Conservation (phyloP, 129 eudicot species). For the Saposhnikovia divaricata region DNA sequence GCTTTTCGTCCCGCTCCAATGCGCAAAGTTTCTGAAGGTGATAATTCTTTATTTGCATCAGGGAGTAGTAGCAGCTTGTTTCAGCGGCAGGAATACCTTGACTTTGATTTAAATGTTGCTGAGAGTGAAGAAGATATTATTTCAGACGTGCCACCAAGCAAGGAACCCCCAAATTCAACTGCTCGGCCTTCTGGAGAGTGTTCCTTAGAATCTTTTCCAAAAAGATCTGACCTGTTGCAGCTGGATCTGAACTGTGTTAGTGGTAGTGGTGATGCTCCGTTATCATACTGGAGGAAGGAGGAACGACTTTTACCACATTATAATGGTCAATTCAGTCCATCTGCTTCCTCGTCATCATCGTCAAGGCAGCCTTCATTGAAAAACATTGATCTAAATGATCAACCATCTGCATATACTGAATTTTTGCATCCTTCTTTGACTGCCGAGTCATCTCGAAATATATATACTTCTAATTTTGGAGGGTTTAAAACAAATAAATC, state of each 20-base stretch:
- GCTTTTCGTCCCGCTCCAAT: constrained; percentile 65
- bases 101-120: constrained; percentile 63
- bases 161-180: constrained; percentile 18
- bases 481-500: constrained; percentile 37
- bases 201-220: constrained; percentile 38
- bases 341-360: constrained; percentile 59
- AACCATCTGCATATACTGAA: constrained; percentile 39
- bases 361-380: constrained; percentile 41
- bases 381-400: constrained; percentile 54
- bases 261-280: constrained; percentile 41
- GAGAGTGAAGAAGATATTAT: constrained; percentile 38
- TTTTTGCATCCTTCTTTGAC: constrained; percentile 28
- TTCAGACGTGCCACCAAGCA: constrained; percentile 22
- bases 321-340: constrained; percentile 34
- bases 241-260: constrained; percentile 62
- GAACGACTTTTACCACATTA: constrained; percentile 21
- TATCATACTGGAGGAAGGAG: constrained; percentile 40
- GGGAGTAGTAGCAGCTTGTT: constrained; percentile 23
- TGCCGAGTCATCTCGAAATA: constrained; percentile 37
- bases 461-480: constrained; percentile 26
- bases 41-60: constrained; percentile 32
- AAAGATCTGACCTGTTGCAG: constrained; percentile 36
- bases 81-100: constrained; percentile 30
- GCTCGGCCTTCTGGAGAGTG: constrained; percentile 44
- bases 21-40: constrained; percentile 45